phyloP scores from a whole-genome alignment of 2,329 filamentous ascomycete genomes.

The Falciphora oryzae region DNA sequence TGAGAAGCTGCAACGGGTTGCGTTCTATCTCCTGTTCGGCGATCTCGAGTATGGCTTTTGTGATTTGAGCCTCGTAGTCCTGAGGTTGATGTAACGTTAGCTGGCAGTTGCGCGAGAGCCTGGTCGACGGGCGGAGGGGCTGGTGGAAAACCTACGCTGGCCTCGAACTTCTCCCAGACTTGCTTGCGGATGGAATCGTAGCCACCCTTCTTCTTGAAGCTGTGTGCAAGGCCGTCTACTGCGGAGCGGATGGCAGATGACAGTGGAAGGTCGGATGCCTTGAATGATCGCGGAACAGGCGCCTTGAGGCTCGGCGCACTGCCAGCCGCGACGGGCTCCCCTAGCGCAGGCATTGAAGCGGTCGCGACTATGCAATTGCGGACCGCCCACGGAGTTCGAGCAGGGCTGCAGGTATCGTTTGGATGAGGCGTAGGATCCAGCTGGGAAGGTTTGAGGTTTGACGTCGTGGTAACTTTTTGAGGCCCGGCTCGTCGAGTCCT shows the following conservation, averaged over 20 bases:
- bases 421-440: not conserved
- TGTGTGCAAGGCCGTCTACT: constrained; percentile 70
- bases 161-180: constrained; percentile 68
- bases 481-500: not conserved
- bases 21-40: constrained; percentile 70
- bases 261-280: constrained; percentile 69
- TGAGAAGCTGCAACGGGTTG: constrained; percentile 65
- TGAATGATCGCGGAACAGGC: constrained; percentile 46
- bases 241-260: constrained; percentile 66
- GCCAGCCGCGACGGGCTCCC: constrained; percentile 5
- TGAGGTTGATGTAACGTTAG: constrained; percentile 25
- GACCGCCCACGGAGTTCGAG: not conserved
- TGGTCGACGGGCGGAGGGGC: not conserved
- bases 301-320: constrained; percentile 5
- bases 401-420: not conserved
- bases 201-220: constrained; percentile 80
- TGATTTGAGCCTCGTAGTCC: constrained; percentile 65
- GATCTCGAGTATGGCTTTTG: constrained; percentile 60
- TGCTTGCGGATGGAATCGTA: constrained; percentile 75
- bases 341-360: constrained; percentile 14
- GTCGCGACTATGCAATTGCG: not conserved
- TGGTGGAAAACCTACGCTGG: constrained; percentile 45
- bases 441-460: not conserved
- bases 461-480: not conserved
- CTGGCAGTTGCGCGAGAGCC: not conserved